Conservation (phyloP, 768 basidiomycete genomes). For the Kwoniella botswanensis region DNA sequence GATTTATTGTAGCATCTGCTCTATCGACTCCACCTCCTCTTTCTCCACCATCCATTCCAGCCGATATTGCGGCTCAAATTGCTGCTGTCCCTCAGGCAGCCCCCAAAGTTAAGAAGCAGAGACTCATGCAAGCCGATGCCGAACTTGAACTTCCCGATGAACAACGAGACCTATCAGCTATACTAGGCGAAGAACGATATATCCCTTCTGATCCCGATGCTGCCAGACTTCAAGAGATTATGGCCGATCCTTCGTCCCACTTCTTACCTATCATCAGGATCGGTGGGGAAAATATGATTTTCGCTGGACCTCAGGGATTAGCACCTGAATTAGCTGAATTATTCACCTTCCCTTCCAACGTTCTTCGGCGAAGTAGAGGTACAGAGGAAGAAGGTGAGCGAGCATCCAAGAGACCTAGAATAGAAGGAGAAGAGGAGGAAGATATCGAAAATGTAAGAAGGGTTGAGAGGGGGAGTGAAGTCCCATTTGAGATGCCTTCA, state of each 20-base stretch:
- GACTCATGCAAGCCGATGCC: conserved; percentile 68
- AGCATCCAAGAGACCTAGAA: conserved; percentile 60
- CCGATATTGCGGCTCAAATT: conserved; percentile 62
- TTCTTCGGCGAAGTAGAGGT: conserved; percentile 66
- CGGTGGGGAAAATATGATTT: conserved; percentile 68
- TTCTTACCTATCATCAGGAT: conserved; percentile 84
- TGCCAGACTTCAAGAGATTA: conserved; percentile 83
- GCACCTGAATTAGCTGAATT: conserved; percentile 79
- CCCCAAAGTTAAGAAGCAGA: conserved; percentile 71
- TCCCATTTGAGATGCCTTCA: conserved; percentile 61
- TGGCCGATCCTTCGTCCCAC: conserved; percentile 79
- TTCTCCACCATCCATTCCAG: conserved; percentile 58
- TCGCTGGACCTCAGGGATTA: conserved; percentile 72
- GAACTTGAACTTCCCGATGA: conserved; percentile 74
- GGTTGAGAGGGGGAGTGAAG: conserved; percentile 63
- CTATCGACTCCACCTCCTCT: conserved; percentile 74
- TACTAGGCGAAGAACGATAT: conserved; percentile 75
- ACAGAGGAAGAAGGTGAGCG: conserved; percentile 59
- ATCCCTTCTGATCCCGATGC: conserved; percentile 83
- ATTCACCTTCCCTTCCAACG: conserved; percentile 75
- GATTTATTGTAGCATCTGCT: conserved; percentile 65
- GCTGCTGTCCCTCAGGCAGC: conserved; percentile 52
- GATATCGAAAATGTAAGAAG: conserved; percentile 75
- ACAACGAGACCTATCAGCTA: conserved; percentile 65
- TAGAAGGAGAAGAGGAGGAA: conserved; percentile 64